These are phyloP conservation scores for Neofusicoccum laricinum DNA, from an alignment of 2,329 filamentous ascomycete genomes.

Conservation along the genomic window DNA sequence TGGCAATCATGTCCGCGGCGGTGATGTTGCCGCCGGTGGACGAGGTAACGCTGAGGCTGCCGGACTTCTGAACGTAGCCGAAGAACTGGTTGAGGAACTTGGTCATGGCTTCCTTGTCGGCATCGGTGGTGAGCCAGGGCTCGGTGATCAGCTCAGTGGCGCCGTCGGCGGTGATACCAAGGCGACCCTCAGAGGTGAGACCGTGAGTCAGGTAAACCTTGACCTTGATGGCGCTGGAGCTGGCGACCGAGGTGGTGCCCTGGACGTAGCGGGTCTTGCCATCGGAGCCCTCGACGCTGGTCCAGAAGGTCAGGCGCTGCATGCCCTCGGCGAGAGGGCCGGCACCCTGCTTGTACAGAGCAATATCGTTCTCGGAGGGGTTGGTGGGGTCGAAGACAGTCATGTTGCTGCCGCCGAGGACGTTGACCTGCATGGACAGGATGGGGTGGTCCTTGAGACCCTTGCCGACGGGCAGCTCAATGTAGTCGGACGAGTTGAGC, in stretches of 20 bases:
- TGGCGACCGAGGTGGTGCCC: slow-evolving; percentile 46
- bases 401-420: slow-evolving; percentile 20
- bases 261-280: slow-evolving; percentile 39
- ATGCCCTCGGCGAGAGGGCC: slow-evolving; percentile 46
- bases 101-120: slow-evolving; percentile 36
- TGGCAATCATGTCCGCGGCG: slow-evolving; percentile 30
- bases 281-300: slow-evolving; percentile 42
- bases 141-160: slow-evolving; percentile 46
- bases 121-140: slow-evolving; percentile 51
- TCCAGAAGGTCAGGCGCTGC: slow-evolving; percentile 51
- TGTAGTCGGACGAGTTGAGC: slow-evolving; percentile 22
- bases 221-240: slow-evolving; percentile 33
- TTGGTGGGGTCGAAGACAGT: slow-evolving; percentile 25
- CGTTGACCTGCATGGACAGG: slow-evolving; percentile 31
- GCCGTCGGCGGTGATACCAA: slow-evolving; percentile 33
- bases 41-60: slow-evolving; percentile 33
- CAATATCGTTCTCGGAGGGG: slow-evolving; percentile 29
- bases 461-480: slow-evolving; percentile 25
- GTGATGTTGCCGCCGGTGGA: slow-evolving; percentile 43
- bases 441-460: slow-evolving; percentile 37
- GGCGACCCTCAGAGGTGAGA: slow-evolving; percentile 21
- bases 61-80: slow-evolving; percentile 31
- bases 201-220: slow-evolving; percentile 28
- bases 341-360: slow-evolving; percentile 32
- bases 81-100: slow-evolving; percentile 48